phyloP scores from a whole-genome alignment of 1,284 basidiomycete genomes.

The Abortiporus biennis region DNA sequence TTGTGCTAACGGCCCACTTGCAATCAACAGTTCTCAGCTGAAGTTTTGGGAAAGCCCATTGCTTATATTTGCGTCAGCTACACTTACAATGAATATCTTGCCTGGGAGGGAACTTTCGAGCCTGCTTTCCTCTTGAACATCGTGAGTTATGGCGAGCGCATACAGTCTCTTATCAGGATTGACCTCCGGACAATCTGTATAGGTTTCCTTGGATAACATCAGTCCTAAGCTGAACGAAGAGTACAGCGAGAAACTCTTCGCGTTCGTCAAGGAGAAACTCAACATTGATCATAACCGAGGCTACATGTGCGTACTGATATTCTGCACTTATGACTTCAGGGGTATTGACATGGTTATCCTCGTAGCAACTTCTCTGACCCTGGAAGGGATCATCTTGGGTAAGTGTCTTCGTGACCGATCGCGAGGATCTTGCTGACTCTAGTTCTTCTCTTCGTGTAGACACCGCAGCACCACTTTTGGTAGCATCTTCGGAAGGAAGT shows the following conservation, averaged over 20 bases:
- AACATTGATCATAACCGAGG: constrained; percentile 44
- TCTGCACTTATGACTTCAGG: neutral
- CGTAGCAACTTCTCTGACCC: constrained; percentile 52
- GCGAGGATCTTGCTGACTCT: too few relatives aligned
- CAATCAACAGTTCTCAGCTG: constrained; percentile 36
- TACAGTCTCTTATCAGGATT: too few relatives aligned
- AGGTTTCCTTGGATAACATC: constrained; percentile 55
- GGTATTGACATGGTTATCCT: constrained; percentile 1
- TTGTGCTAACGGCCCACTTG: neutral
- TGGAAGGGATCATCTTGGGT: constrained; percentile 52
- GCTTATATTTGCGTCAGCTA: constrained; percentile 44
- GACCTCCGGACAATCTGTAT: neutral
- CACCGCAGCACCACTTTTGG: constrained; percentile 42
- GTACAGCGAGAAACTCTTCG: constrained; percentile 51
- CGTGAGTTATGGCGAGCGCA: constrained; percentile 39
- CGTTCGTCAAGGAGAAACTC: constrained; percentile 48
- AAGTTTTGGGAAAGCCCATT: constrained; percentile 49
- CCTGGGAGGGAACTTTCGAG: constrained; percentile 55
- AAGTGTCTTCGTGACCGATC: constrained; percentile 13
- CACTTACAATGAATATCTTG: constrained; percentile 49
- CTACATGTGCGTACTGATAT: constrained; percentile 39
- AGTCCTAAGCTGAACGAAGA: constrained; percentile 38
- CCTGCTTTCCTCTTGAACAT: constrained; percentile 53
- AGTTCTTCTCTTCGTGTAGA: too few relatives aligned
- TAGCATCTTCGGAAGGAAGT: constrained; percentile 33